Conservation (phyloP, 371 early-diverging fungal species). For the Funneliformis caledonium region DNA sequence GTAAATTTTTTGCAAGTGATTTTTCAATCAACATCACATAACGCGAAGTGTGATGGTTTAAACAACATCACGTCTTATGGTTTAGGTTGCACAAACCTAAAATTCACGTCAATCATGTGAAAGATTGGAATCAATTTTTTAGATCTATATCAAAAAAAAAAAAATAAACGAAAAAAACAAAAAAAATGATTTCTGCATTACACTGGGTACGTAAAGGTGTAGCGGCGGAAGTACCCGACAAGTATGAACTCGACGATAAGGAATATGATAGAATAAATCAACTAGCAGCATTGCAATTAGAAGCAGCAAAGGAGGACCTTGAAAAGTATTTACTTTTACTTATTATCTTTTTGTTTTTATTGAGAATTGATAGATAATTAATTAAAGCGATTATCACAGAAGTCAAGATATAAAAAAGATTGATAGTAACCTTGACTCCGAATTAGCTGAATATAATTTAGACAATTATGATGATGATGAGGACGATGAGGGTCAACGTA, state of each 20-base stretch:
- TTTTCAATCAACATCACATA: no score
- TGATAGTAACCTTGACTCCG: slow-evolving; percentile 55
- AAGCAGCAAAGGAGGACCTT: slow-evolving; percentile 73
- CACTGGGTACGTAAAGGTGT: slow-evolving; percentile 91
- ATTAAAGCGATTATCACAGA: background rate
- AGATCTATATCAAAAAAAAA: background rate
- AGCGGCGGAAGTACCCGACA: slow-evolving; percentile 62
- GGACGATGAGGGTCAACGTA: slow-evolving; percentile 49
- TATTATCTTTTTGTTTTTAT: background rate
- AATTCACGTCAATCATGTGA: background rate
- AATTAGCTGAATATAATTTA: slow-evolving; percentile 76
- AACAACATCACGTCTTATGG: no score
- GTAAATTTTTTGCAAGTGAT: no score
- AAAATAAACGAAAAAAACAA: background rate
- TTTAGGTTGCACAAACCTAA: background rate
- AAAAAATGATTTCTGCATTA: slow-evolving; percentile 76
- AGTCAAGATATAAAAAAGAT: background rate
- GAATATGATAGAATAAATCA: slow-evolving; percentile 82
- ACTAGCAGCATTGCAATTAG: slow-evolving; percentile 71
- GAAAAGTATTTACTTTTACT: slow-evolving; percentile 39
- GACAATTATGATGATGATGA: slow-evolving; percentile 69
- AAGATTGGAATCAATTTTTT: background rate
- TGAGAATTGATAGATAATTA: background rate
- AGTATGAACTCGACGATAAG: slow-evolving; percentile 81
- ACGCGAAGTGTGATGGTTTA: no score